These are phyloP conservation scores for Chromera velia DNA, from an alignment of 73 alveolate species.

Conservation along the genomic window DNA sequence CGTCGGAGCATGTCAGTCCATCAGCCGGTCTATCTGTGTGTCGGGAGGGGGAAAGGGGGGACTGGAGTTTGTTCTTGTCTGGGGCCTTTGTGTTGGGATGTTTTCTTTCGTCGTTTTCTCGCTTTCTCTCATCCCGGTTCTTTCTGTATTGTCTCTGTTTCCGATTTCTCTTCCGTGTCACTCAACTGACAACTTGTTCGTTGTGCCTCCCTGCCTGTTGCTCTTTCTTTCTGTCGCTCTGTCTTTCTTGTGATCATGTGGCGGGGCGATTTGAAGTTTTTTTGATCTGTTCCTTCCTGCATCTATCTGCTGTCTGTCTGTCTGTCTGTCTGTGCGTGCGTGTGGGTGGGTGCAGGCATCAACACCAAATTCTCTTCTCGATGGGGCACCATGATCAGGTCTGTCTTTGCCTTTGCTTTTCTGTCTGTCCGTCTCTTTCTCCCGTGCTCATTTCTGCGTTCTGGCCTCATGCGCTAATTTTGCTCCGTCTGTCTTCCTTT, in stretches of 20 bases:
- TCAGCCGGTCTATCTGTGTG: no score
- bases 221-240: constrained; percentile 18
- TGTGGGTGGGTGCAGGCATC: constrained; percentile 29
- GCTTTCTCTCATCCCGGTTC: no score
- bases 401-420: neutral
- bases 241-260: neutral
- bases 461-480: no score
- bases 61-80: no score
- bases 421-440: neutral
- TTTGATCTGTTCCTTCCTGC: neutral
- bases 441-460: neutral
- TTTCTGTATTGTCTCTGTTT: no score
- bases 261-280: neutral
- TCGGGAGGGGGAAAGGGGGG: no score
- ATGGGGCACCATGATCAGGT: neutral
- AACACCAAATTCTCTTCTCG: constrained; percentile 39
- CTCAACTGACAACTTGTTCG: neutral
- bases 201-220: constrained; percentile 16
- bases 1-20: constrained; percentile 33
- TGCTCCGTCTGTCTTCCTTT: no score
- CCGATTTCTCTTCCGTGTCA: neutral
- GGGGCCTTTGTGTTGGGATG: no score
- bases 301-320: neutral
- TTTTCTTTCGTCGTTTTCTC: no score
- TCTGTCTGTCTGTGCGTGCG: constrained; percentile 12